Evolutionary conservation across 2,329 filamentous ascomycete genomes (phyloP).

Genomic region (Grosmannia penicillata): DNA sequence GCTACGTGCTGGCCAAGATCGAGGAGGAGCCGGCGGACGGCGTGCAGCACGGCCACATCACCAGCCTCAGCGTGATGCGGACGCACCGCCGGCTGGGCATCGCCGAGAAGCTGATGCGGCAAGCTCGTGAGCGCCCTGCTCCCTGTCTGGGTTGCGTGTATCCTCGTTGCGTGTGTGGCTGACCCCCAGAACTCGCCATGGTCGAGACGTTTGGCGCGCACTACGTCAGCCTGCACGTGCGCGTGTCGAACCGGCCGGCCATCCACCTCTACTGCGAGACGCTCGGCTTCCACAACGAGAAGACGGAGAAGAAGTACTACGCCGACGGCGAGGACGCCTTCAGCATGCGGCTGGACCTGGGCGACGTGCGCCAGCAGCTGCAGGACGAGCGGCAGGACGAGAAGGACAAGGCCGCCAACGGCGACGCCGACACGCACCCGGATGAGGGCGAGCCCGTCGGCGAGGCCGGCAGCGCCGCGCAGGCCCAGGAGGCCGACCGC

Average conservation of each 20-base stretch:
- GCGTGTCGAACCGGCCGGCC: slow-evolving; percentile 82
- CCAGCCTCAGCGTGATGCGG: slow-evolving; percentile 86
- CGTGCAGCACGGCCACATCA: slow-evolving; percentile 90
- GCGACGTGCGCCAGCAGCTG: slow-evolving; percentile 36
- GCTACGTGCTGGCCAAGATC: slow-evolving; percentile 99
- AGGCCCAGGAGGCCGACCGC: slow-evolving; percentile 29
- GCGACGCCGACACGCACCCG: slow-evolving; percentile 1
- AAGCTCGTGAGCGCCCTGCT: slow-evolving; percentile 53
- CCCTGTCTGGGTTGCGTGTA: neutral
- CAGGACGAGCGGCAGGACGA: slow-evolving; percentile 25
- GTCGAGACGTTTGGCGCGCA: slow-evolving; percentile 81
- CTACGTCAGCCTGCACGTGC: slow-evolving; percentile 93
- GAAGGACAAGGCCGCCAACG: slow-evolving; percentile 5
- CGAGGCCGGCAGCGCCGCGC: slow-evolving; percentile 33
- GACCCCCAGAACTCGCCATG: slow-evolving; percentile 97
- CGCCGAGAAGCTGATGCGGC: slow-evolving; percentile 94
- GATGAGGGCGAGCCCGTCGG: slow-evolving; percentile 62
- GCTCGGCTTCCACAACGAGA: slow-evolving; percentile 75
- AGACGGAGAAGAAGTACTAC: slow-evolving; percentile 82
- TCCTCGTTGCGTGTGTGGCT: slow-evolving; percentile 3
- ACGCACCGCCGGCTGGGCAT: slow-evolving; percentile 84
- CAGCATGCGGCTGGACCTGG: slow-evolving; percentile 80
- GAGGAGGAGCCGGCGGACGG: slow-evolving; percentile 92
- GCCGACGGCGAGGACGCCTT: slow-evolving; percentile 95
- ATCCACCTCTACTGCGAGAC: slow-evolving; percentile 88